These are phyloP conservation scores for Oxyria digyna DNA, from an alignment of 148 eudicot species.

Conservation along the genomic window DNA sequence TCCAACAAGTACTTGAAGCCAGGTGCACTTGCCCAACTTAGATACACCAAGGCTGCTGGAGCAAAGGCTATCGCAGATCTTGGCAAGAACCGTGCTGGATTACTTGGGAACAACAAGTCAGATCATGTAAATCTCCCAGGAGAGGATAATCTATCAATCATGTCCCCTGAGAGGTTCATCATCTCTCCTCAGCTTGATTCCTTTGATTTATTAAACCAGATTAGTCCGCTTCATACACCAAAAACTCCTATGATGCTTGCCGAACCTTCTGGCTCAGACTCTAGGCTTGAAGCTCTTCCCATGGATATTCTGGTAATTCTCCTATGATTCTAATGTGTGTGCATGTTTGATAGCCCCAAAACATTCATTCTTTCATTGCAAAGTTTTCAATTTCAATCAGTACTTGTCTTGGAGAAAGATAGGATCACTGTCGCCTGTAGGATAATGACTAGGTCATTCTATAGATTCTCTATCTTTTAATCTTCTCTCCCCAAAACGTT, in stretches of 20 bases:
- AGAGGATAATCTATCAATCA: conserved; percentile 24
- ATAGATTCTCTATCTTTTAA: not conserved
- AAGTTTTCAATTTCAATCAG: not conserved
- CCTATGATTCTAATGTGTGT: not conserved
- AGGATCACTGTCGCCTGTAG: not conserved
- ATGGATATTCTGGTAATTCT: conserved; percentile 71
- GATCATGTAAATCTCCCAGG: conserved; percentile 11
- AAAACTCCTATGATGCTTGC: conserved; percentile 40
- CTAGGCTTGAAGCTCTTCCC: conserved; percentile 87
- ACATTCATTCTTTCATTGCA: not conserved
- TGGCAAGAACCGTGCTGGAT: conserved; percentile 73
- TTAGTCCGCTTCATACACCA: conserved; percentile 52
- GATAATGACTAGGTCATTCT: not conserved
- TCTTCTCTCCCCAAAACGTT: not conserved
- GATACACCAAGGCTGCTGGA: conserved; percentile 42
- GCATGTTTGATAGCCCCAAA: not conserved
- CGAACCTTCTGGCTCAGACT: conserved; percentile 36
- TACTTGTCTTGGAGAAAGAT: not conserved
- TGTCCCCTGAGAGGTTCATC: conserved; percentile 48
- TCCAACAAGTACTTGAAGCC: conserved; percentile 65
- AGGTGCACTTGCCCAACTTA: conserved; percentile 82
- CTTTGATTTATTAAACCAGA: conserved; percentile 22
- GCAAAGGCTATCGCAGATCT: conserved; percentile 62
- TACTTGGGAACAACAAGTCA: conserved; percentile 25
- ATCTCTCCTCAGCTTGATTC: conserved; percentile 22